Conservation (phyloP, 2,329 filamentous ascomycete species). For the Pseudogymnoascus sp. region DNA sequence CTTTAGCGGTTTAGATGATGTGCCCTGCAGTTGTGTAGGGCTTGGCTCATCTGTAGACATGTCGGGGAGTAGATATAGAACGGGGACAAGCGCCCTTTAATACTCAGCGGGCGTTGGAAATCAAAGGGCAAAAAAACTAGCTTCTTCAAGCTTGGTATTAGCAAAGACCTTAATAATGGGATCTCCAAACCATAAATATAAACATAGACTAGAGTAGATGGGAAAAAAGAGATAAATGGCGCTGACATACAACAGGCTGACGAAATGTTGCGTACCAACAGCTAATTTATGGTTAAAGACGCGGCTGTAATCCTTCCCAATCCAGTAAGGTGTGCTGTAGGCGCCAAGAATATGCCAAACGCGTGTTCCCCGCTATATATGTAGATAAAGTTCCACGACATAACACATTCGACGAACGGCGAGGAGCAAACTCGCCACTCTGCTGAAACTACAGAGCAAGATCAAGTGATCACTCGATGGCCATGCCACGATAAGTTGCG, state of each 20-base stretch:
- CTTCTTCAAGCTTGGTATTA: background rate
- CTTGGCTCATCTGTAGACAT: background rate
- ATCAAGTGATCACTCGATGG: background rate
- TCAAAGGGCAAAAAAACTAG: background rate
- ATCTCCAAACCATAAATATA: background rate
- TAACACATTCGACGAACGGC: background rate
- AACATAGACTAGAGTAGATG: background rate
- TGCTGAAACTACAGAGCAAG: too few relatives aligned
- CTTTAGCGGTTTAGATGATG: background rate
- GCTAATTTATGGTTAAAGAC: background rate
- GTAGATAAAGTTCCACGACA: background rate
- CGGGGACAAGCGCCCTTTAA: background rate
- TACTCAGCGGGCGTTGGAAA: background rate
- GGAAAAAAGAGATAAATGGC: background rate
- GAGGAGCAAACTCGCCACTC: background rate
- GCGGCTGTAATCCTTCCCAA: background rate
- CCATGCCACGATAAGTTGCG: background rate
- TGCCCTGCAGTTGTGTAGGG: background rate
- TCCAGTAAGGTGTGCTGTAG: background rate
- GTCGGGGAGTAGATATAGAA: background rate
- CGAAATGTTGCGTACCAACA: background rate
- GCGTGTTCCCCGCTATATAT: background rate
- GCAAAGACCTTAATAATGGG: background rate
- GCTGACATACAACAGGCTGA: background rate
- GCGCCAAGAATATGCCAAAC: background rate